Base-by-base conservation (phyloP, 768 basidiomycete species). In the Amanita phalloides region DNA sequence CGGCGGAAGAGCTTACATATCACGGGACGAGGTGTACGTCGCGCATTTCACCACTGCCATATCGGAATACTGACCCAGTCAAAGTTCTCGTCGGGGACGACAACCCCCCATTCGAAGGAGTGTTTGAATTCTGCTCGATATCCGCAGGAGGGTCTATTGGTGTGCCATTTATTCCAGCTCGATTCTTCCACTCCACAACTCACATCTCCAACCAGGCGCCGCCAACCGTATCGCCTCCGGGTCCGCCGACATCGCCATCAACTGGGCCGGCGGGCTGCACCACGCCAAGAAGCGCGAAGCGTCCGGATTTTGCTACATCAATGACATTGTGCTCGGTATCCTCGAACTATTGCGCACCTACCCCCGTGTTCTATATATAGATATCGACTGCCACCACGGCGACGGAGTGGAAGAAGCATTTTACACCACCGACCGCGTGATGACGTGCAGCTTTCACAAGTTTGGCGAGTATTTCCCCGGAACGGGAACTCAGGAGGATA, bases 241-340 rank as follows among this genome's bases (percentile, higher is more conserved):
- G 1, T 74, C 85, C 1, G 76, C 92, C 58, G 95, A 98, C 66
- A 97, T 98, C 49, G 84, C 85, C 0, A 90, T 97, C 56, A 96
- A 97, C 68, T 97, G 94, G 96, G 92, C 96, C 0, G 96, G 96
- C 7, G 96, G 96, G 2, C 76, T 99, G 3, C 96, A 99, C 68
- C 96, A 99, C 66, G 96, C 96, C n/a, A 99, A 99, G 71, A 98
- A 97, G 66, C 81, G 89, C 51, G 96, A 97, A 70, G 96, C 95
- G 0, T 90, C 88, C 6, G 96, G 96, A 11, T 99, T 99, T 69
- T 99, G 96, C 74, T 99, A 98, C 72, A 85, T 98, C 68, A 99
- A 99, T 66, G 90, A 94, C 66, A 99, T 97, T 63, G 93, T 96
- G 0, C 82, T 98, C 23, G 86, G 83, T 41, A 95, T 96, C 36